Percentiles rank a stretch among this genome's conserved stretches.
These are phyloP conservation scores for Zanthoxylum bungeanum DNA, from an alignment of 345 rosid genomes.

Conservation along the genomic window DNA sequence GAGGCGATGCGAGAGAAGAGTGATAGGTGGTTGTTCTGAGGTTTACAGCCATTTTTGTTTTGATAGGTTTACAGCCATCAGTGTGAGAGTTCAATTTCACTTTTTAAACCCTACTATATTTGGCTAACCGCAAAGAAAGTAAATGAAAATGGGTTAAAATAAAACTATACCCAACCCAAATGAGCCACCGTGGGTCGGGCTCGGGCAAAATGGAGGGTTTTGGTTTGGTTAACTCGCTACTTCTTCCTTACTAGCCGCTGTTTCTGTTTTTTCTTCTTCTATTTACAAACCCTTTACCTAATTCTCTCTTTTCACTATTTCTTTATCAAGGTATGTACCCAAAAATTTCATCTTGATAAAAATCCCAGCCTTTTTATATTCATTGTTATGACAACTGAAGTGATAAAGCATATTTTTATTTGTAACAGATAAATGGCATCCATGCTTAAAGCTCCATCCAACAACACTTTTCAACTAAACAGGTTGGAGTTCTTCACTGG, in stretches of 20 bases:
- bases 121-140: background rate
- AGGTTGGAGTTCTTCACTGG: slow-evolving; percentile 5
- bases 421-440: slow-evolving; percentile 23
- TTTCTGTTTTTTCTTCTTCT: background rate
- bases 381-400: background rate
- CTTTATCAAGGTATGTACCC: background rate
- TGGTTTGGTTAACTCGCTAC: background rate
- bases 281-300: background rate
- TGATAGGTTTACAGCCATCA: background rate
- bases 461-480: background rate
- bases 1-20: background rate
- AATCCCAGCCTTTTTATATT: background rate
- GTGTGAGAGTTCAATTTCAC: background rate
- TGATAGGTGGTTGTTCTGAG: background rate
- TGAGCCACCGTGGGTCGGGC: background rate
- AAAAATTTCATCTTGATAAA: background rate
- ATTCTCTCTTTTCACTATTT: background rate
- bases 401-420: background rate
- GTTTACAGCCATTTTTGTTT: slow-evolving; percentile 5
- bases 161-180: background rate
- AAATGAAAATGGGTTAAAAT: background rate
- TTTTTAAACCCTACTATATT: background rate
- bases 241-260: background rate
- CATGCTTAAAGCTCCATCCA: slow-evolving; percentile 13
- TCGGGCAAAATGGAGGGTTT: background rate